Evolutionary conservation across 2,329 filamentous ascomycete genomes (phyloP), one percentile per base, ranked within the genome.

Genomic region (Paraphaeosphaeria minitans): DNA sequence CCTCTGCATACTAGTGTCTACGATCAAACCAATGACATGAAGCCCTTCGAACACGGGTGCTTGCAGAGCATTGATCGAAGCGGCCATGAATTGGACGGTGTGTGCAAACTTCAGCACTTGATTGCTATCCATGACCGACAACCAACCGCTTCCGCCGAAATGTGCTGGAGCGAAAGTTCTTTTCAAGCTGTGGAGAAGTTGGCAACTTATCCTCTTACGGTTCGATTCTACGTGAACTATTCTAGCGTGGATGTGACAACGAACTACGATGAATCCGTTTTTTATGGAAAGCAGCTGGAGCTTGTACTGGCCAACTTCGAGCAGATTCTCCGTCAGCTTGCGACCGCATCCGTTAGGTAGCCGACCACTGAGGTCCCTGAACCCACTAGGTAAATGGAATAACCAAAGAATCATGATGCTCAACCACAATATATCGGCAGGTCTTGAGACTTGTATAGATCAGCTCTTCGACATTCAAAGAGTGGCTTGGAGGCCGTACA

Each of bases 1-100:
- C 41, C 8, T 60, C 63, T 10, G 58, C 56, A 22, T 66, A 59
- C 53, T 65, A 51, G 35, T 41, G 13, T 51, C 9, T 12, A 21
- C 9, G 35, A 41, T 41, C 33, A 51, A 33, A 13, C 48, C 21
- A 29, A 24, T 4, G 19, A 14, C 48, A 39, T 51, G 48, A 51
- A 51, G n/a, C 2, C 48, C 41, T 51, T 51, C 35, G 48, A 51
- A 12, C 33, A 51, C 12, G 10, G 41, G 27, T 33, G 48, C 19
- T 41, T 51, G 35, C 48, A 51, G 35, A n/a, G 33, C 3, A 51
- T 51, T 2, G 33, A 19, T 2, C 48, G 27, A 29, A 51, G 48
- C n/a, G 33, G 33, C 5, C 33, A 33, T 14, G 48, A 51, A 24
- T 33, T 33, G 13, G 35, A 51, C 1, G 41, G 12, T 29, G 48